Evolutionary conservation across 805 yeast genomes (phyloP).

Genomic region (Dipodascus geniculatus): DNA sequence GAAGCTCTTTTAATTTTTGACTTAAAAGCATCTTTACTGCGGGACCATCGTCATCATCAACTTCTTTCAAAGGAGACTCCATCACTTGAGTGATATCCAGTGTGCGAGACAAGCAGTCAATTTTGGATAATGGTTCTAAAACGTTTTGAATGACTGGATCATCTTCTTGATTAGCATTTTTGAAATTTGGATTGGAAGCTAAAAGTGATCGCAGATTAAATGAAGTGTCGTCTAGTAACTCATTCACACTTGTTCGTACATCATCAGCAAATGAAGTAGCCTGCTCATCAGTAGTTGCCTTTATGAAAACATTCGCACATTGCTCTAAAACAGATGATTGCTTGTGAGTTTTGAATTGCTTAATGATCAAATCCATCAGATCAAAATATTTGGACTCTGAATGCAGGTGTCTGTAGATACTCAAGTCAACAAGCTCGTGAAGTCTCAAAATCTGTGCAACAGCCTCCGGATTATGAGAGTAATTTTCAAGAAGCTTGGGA

Average conservation of each 20-base stretch:
- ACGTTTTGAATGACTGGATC: constrained; percentile 1
- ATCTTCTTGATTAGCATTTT: background rate
- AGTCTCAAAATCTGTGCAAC: constrained; percentile 15
- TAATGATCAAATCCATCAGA: constrained; percentile 15
- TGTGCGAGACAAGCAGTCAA: constrained; percentile 1
- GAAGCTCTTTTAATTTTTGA: background rate
- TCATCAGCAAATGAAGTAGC: constrained; percentile 3
- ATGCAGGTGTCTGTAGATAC: constrained; percentile 12
- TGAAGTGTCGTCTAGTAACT: constrained; percentile 5
- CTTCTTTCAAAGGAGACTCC: constrained; percentile 1
- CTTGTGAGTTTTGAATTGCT: constrained; percentile 8
- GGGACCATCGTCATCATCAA: background rate
- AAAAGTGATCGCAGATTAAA: constrained; percentile 2
- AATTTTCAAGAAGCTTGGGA: constrained; percentile 17
- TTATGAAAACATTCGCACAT: constrained; percentile 8
- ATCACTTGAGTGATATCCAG: background rate
- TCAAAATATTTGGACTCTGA: constrained; percentile 14
- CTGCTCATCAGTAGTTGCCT: constrained; percentile 1
- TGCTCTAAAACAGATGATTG: constrained; percentile 5
- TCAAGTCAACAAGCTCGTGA: constrained; percentile 14
- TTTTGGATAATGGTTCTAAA: background rate
- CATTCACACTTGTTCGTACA: constrained; percentile 1
- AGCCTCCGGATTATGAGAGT: constrained; percentile 14
- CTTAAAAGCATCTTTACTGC: background rate
- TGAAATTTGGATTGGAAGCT: background rate